Evolutionary conservation across 108 stramenopile species (phyloP).

Genomic region (Nannochloropsis granulata): DNA sequence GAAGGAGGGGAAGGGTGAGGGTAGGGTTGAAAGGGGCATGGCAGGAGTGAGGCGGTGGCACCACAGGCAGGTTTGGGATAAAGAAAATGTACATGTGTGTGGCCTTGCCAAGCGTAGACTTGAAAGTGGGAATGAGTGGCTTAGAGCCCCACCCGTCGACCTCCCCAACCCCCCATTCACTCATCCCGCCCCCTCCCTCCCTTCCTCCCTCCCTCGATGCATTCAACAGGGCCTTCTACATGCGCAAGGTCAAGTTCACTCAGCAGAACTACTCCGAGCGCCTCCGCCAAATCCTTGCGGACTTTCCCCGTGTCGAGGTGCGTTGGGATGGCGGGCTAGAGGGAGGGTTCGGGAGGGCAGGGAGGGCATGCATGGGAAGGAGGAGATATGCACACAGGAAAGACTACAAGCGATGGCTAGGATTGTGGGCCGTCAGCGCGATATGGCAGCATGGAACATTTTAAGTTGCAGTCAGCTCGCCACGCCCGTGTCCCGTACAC

Average conservation of each 20-base stretch:
- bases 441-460: not conserved
- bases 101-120: not conserved
- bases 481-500: not conserved
- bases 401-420: too few relatives aligned
- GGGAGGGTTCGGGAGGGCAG: not conserved
- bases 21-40: not conserved
- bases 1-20: not conserved
- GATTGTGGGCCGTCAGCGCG: not conserved
- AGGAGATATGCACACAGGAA: too few relatives aligned
- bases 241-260: conserved; percentile 98
- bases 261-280: conserved; percentile 88
- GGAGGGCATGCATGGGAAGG: not conserved
- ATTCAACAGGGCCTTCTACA: conserved; percentile 63
- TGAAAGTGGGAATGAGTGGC: not conserved
- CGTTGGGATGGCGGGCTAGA: not conserved
- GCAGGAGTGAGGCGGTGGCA: not conserved
- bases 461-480: not conserved
- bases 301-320: conserved; percentile 85
- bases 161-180: not conserved
- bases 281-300: conserved; percentile 67
- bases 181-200: conserved; percentile 26
- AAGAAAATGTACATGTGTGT: not conserved
- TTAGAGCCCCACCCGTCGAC: not conserved
- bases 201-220: too few relatives aligned
- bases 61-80: not conserved